Evolutionary conservation across 1,284 basidiomycete genomes (phyloP).

Genomic region (Apiotrichum siamense): DNA sequence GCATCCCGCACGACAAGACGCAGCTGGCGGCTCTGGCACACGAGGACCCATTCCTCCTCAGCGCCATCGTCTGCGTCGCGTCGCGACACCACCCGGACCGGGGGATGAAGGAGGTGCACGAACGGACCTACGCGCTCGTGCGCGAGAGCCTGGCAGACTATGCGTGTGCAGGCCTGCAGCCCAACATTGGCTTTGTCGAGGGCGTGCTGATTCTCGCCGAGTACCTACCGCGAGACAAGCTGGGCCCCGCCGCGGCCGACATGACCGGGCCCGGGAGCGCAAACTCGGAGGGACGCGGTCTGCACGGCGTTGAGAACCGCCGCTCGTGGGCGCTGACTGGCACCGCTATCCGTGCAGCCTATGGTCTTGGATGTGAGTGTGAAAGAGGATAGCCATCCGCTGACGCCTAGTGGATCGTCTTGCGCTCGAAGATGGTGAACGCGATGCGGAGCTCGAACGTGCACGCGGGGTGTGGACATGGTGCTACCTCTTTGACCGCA

Average conservation of each 20-base stretch:
- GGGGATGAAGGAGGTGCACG: slow-evolving; percentile 32
- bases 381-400: no score
- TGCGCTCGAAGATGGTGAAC: slow-evolving; percentile 36
- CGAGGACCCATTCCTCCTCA: slow-evolving; percentile 45
- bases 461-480: slow-evolving; percentile 49
- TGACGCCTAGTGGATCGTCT: slow-evolving; percentile 43
- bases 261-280: slow-evolving; percentile 15
- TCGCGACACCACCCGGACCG: slow-evolving; percentile 37
- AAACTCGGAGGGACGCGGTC: slow-evolving; percentile 24
- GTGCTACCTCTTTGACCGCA: slow-evolving; percentile 49
- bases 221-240: slow-evolving; percentile 32
- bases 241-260: slow-evolving; percentile 4
- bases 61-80: slow-evolving; percentile 43
- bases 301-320: slow-evolving; percentile 45
- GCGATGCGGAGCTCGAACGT: slow-evolving; percentile 39
- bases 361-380: slow-evolving; percentile 43
- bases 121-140: slow-evolving; percentile 33
- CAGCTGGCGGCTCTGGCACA: slow-evolving; percentile 37
- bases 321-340: slow-evolving; percentile 48
- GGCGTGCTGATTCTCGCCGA: slow-evolving; percentile 47
- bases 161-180: slow-evolving; percentile 41
- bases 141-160: slow-evolving; percentile 40
- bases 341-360: slow-evolving; percentile 44
- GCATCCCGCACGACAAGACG: slow-evolving; percentile 40
- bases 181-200: slow-evolving; percentile 47